Percentiles rank a stretch among this genome's conserved stretches.
Evolutionary conservation across 305 asterid genomes (phyloP).

Genomic region (Solanum hybrid): DNA sequence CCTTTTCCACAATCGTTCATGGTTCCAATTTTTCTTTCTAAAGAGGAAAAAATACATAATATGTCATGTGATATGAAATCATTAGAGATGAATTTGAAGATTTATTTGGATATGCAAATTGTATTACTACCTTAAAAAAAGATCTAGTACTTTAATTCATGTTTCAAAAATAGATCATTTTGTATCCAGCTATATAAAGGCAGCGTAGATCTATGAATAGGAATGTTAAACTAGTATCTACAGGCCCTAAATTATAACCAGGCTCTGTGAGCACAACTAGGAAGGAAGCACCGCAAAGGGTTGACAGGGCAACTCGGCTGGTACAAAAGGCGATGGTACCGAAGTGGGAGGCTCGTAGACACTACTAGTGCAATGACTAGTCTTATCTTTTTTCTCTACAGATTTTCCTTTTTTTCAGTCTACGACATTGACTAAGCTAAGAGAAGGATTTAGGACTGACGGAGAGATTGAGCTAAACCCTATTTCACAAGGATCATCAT

Average conservation of each 20-base stretch:
- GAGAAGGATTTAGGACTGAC: too few species aligned
- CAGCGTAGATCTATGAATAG: too few species aligned
- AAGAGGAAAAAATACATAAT: neutral
- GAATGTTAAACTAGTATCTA: too few species aligned
- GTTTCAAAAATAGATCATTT: neutral
- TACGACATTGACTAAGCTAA: too few species aligned
- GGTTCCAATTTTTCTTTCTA: neutral
- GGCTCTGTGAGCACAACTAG: neutral
- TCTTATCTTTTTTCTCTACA: neutral
- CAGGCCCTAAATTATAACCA: neutral
- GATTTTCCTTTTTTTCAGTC: neutral
- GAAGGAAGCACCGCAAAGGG: neutral
- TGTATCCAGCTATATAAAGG: too few species aligned
- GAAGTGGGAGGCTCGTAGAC: neutral
- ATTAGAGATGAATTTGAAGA: neutral
- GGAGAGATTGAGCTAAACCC: neutral
- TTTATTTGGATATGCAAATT: neutral
- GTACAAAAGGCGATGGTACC: neutral
- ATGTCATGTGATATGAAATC: neutral
- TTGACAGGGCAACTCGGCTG: neutral
- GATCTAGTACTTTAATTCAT: neutral
- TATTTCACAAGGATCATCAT: neutral
- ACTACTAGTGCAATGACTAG: neutral
- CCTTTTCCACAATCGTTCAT: neutral
- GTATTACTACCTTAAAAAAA: neutral